phyloP scores from a whole-genome alignment of 345 rosid species.

The Bruguiera parviflora region DNA sequence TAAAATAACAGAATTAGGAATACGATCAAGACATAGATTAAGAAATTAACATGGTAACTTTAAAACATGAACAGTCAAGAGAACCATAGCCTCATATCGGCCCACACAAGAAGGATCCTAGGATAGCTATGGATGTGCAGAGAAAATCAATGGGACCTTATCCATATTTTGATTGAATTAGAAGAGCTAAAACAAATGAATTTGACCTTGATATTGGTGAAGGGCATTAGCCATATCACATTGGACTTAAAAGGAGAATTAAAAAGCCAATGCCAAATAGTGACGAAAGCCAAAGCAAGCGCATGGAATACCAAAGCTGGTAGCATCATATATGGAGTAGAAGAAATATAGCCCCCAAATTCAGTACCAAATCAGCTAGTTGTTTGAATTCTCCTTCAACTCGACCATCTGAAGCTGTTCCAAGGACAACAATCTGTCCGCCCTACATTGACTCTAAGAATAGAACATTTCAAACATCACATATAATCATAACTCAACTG shows the following conservation, averaged over 20 bases:
- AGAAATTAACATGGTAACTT: neutral
- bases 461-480: slow-evolving; percentile 5
- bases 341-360: slow-evolving; percentile 1
- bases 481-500: neutral
- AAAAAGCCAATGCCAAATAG: neutral
- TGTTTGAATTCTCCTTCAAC: slow-evolving; percentile 44
- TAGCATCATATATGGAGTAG: neutral
- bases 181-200: no score
- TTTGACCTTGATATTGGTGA: no score
- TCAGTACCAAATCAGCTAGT: slow-evolving; percentile 47
- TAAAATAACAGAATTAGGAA: neutral
- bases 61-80: neutral
- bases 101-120: neutral
- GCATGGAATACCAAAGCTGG: neutral
- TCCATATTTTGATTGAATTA: no score
- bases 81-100: neutral
- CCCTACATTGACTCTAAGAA: slow-evolving; percentile 33
- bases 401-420: slow-evolving; percentile 46
- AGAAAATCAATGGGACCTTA: no score
- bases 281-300: neutral
- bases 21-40: neutral
- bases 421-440: slow-evolving; percentile 56
- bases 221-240: neutral
- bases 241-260: neutral
- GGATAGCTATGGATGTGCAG: neutral